Evolutionary conservation across 2,329 filamentous ascomycete genomes (phyloP).

Genomic region (Calonectria ilicicola): DNA sequence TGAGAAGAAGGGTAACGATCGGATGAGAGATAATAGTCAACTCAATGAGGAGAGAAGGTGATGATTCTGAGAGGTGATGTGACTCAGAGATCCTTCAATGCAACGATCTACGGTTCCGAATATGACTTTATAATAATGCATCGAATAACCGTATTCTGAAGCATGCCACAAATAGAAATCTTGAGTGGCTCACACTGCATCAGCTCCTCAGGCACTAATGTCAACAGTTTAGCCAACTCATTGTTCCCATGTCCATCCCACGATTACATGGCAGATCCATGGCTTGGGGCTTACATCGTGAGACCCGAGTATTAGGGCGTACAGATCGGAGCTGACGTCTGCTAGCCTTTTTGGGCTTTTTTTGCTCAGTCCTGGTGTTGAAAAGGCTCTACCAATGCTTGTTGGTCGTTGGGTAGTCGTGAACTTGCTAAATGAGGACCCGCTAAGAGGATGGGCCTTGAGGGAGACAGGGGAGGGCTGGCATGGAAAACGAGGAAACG

Average conservation of each 20-base stretch:
- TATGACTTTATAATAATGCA: neutral
- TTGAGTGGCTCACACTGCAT: neutral
- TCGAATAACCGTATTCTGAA: neutral
- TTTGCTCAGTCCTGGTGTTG: neutral
- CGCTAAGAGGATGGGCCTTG: neutral
- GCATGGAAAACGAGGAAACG: neutral
- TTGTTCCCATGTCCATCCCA: neutral
- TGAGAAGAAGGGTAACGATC: neutral
- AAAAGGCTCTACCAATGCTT: neutral
- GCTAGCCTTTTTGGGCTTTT: neutral
- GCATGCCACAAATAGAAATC: neutral
- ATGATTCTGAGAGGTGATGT: neutral
- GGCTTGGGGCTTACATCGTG: neutral
- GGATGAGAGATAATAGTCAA: neutral
- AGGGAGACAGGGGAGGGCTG: neutral
- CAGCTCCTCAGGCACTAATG: neutral
- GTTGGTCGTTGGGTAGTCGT: neutral
- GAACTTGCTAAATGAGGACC: neutral
- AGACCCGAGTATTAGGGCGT: conserved; percentile 1
- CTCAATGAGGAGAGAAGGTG: neutral
- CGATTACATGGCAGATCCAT: conserved; percentile 1
- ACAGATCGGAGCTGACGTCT: neutral
- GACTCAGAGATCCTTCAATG: neutral
- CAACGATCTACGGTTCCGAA: neutral
- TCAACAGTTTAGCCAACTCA: conserved; percentile 1